phyloP scores from a whole-genome alignment of 805 yeast genomes.

The Jamesozyma rosinii region DNA sequence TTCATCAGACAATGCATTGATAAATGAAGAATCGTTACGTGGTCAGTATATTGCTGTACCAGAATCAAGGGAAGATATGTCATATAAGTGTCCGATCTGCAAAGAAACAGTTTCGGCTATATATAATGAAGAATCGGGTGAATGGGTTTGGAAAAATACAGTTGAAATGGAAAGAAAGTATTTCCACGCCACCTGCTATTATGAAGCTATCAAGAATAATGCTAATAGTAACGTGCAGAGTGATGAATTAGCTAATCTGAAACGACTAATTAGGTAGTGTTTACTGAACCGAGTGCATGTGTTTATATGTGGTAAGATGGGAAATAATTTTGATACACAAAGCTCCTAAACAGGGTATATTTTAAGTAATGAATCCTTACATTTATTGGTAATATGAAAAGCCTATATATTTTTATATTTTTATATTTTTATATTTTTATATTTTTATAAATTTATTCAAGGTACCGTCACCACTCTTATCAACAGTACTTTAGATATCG shows the following conservation, averaged over 20 bases:
- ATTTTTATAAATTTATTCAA: no score
- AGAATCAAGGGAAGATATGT: slow-evolving; percentile 48
- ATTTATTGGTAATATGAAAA: no score
- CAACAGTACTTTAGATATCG: no score
- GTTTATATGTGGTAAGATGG: no score
- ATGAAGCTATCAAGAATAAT: slow-evolving; percentile 40
- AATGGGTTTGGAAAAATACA: slow-evolving; percentile 75
- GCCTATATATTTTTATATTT: no score
- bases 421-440: no score
- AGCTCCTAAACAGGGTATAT: not conserved
- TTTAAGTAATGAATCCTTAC: no score
- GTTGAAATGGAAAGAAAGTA: slow-evolving; percentile 41
- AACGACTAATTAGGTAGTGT: slow-evolving; percentile 11
- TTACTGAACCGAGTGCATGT: not conserved
- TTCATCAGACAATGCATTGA: slow-evolving; percentile 8
- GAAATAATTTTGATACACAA: not conserved
- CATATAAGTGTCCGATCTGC: slow-evolving; percentile 58
- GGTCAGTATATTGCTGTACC: slow-evolving; percentile 58
- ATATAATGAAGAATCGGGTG: slow-evolving; percentile 66
- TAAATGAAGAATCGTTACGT: slow-evolving; percentile 28
- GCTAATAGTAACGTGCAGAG: slow-evolving; percentile 11
- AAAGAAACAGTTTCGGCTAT: slow-evolving; percentile 54
- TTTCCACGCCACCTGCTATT: slow-evolving; percentile 60
- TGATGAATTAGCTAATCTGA: slow-evolving; percentile 18
- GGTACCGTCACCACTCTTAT: no score